phyloP scores from a whole-genome alignment of 805 yeast species.

The Starmerella sp. region DNA sequence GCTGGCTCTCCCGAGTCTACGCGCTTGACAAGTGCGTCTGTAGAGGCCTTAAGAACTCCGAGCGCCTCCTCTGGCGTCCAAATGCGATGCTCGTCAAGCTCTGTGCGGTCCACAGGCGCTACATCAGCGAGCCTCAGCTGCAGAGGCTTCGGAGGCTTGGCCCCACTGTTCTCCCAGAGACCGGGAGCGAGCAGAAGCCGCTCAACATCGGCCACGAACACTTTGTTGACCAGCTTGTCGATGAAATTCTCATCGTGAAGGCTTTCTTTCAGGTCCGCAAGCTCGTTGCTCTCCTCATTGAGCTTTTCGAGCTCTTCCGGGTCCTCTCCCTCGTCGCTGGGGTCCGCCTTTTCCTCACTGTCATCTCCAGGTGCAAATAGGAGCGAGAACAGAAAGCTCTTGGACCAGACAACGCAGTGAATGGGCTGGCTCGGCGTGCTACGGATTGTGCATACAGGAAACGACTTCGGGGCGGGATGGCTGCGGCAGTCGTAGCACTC shows the following conservation, averaged over 20 bases:
- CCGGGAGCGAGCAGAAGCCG: conserved; percentile 53
- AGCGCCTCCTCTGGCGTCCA: conserved; percentile 61
- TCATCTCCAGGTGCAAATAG: conserved; percentile 41
- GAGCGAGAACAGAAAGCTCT: conserved; percentile 74
- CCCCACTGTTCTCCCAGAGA: conserved; percentile 58
- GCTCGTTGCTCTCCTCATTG: conserved; percentile 30
- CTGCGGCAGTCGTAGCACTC: conserved; percentile 92
- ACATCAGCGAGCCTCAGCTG: conserved; percentile 23
- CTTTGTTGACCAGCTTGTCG: conserved; percentile 29
- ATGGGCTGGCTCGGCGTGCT: conserved; percentile 95
- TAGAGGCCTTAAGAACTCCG: conserved; percentile 42
- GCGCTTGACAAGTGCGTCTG: conserved; percentile 43
- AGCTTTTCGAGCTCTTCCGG: conserved; percentile 27
- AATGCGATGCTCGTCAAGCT: conserved; percentile 33
- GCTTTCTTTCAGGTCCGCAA: conserved; percentile 25
- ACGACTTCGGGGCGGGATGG: conserved; percentile 79
- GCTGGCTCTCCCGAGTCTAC: conserved; percentile 31
- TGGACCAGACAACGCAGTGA: conserved; percentile 97
- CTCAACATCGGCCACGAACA: conserved; percentile 68
- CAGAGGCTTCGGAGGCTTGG: conserved; percentile 60
- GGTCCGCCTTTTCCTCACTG: conserved; percentile 46
- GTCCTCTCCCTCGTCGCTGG: conserved; percentile 51
- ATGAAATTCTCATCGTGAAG: conserved; percentile 30
- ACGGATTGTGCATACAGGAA: conserved; percentile 92
- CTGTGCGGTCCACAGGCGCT: conserved; percentile 23